Percentiles rank a stretch among this genome's conserved stretches.
phyloP scores from a whole-genome alignment of 352 stramenopile genomes.

The Phytophthora podocarpi region DNA sequence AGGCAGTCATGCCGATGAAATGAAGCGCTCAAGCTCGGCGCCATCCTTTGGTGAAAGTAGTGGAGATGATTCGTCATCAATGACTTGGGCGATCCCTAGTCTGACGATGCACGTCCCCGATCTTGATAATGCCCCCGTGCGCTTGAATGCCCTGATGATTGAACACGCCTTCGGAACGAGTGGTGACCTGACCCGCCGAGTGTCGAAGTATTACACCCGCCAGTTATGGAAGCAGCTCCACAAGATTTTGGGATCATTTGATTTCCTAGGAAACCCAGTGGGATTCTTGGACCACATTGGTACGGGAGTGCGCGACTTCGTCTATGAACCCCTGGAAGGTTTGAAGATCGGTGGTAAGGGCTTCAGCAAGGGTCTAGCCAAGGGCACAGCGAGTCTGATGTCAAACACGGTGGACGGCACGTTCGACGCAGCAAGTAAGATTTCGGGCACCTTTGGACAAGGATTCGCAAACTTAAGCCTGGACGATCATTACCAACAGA shows the following conservation, averaged over 20 bases:
- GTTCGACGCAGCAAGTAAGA: constrained; percentile 88
- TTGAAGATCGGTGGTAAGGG: constrained; percentile 88
- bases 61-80: constrained; percentile 52
- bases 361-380: constrained; percentile 86
- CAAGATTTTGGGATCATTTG: constrained; percentile 89
- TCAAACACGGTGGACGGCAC: constrained; percentile 88
- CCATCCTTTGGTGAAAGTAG: constrained; percentile 29
- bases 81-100: constrained; percentile 85
- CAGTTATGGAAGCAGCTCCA: constrained; percentile 91
- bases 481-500: constrained; percentile 89
- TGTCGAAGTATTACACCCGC: constrained; percentile 91
- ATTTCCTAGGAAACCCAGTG: constrained; percentile 89
- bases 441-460: constrained; percentile 89
- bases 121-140: constrained; percentile 88
- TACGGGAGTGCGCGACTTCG: constrained; percentile 95
- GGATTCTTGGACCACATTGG: constrained; percentile 95
- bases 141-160: constrained; percentile 88
- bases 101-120: constrained; percentile 89
- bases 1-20: constrained; percentile 28
- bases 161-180: constrained; percentile 91
- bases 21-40: constrained; percentile 34
- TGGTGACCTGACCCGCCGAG: constrained; percentile 74
- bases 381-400: constrained; percentile 87
- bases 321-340: constrained; percentile 96
- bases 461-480: constrained; percentile 86